Evolutionary conservation across 352 stramenopile genomes (phyloP).

Genomic region (Saprolegnia parasitica): DNA sequence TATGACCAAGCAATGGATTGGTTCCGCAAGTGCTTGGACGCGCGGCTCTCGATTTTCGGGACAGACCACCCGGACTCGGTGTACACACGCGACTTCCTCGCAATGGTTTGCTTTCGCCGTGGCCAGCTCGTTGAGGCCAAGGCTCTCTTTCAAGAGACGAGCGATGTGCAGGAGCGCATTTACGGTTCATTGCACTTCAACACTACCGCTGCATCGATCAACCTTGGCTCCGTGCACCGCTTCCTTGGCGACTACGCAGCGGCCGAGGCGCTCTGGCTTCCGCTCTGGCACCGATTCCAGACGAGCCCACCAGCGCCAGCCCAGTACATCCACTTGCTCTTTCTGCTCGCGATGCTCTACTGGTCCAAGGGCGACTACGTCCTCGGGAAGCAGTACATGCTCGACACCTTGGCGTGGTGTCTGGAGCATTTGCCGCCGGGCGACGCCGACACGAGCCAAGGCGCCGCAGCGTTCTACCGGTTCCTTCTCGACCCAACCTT

Average conservation of each 20-base stretch:
- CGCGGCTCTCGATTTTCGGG: background rate
- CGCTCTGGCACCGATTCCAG: background rate
- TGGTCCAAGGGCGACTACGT: background rate
- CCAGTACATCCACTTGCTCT: background rate
- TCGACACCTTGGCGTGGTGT: conserved; percentile 1
- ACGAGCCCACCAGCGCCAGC: background rate
- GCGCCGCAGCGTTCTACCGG: background rate
- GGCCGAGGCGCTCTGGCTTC: background rate
- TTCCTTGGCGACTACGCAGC: background rate
- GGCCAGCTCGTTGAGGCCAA: background rate
- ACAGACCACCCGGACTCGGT: background rate
- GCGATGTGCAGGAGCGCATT: background rate
- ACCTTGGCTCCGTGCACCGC: background rate
- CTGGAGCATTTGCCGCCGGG: background rate
- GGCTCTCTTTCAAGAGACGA: background rate
- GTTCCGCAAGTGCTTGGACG: no score
- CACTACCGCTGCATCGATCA: background rate
- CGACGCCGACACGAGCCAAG: conserved; percentile 6
- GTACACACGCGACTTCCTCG: background rate
- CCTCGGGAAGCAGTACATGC: background rate
- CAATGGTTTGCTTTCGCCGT: background rate
- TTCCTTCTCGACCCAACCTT: background rate
- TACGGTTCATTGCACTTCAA: background rate
- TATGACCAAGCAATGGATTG: no score
- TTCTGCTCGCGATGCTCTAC: background rate